A percentile compares a stretch with the other conserved stretches of the same genome.
phyloP scores from a whole-genome alignment of 2,329 filamentous ascomycete species.

The Venturia nashicola region DNA sequence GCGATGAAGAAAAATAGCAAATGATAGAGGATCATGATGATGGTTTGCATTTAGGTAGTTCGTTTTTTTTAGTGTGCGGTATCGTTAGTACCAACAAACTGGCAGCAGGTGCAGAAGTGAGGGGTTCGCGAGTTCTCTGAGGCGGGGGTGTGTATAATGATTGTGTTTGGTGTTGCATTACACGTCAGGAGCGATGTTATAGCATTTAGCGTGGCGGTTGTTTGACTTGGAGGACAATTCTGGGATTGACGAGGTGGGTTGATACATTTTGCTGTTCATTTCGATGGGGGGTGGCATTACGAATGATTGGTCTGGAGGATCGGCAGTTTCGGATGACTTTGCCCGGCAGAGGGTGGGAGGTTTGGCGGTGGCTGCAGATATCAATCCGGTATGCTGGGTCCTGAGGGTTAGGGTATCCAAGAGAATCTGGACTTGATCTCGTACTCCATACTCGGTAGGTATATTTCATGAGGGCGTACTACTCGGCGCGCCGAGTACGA shows the following conservation, averaged over 20 bases:
- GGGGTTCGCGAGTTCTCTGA: not conserved
- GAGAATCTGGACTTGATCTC: too few species aligned
- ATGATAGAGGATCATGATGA: not conserved
- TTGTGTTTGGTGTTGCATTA: not conserved
- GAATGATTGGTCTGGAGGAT: not conserved
- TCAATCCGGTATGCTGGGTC: not conserved
- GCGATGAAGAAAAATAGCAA: not conserved
- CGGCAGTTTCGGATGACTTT: too few species aligned
- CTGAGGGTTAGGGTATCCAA: not conserved
- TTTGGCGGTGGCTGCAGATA: not conserved
- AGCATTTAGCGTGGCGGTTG: not conserved
- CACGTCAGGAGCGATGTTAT: not conserved
- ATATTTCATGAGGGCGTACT: too few species aligned
- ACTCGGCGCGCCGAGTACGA: too few species aligned
- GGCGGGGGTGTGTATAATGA: not conserved
- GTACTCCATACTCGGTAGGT: too few species aligned
- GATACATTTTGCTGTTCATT: too few species aligned
- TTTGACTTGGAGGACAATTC: not conserved
- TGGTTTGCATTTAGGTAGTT: not conserved
- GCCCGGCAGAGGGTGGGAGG: too few species aligned
- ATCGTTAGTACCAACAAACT: not conserved
- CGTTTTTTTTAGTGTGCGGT: not conserved
- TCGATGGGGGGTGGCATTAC: not conserved
- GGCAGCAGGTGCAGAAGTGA: constrained; percentile 3
- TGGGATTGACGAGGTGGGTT: too few species aligned